phyloP scores from a whole-genome alignment of 2,329 filamentous ascomycete genomes.

The Verticillium alfalfae region DNA sequence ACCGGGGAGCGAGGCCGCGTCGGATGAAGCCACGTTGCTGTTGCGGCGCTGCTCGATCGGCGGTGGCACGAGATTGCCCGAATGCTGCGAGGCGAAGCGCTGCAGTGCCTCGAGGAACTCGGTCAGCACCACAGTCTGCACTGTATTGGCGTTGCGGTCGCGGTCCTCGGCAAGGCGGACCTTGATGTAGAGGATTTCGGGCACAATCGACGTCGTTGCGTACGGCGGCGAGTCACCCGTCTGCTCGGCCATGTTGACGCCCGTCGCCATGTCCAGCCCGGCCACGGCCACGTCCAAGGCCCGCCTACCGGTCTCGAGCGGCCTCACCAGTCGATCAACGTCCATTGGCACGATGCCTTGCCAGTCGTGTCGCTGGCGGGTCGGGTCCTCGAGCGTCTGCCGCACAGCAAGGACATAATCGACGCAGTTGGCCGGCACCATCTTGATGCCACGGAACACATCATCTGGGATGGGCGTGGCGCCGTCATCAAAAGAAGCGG shows the following conservation, averaged over 20 bases:
- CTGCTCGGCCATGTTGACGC: slow-evolving; percentile 2
- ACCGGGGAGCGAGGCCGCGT: neutral
- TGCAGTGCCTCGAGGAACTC: neutral
- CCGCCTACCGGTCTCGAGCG: neutral
- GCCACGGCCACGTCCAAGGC: neutral
- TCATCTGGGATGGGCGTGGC: neutral
- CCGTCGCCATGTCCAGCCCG: slow-evolving; percentile 3
- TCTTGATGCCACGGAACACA: neutral
- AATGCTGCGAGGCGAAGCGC: neutral
- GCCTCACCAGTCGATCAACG: neutral
- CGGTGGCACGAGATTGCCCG: neutral
- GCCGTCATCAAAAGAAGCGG: neutral
- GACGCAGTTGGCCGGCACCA: neutral
- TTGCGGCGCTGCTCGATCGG: neutral
- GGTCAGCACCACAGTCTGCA: neutral
- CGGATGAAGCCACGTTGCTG: neutral
- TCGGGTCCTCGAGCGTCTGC: neutral
- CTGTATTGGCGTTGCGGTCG: neutral
- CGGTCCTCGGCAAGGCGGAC: neutral
- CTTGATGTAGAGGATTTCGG: slow-evolving; percentile 6
- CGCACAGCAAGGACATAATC: neutral
- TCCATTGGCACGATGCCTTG: neutral
- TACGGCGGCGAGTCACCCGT: slow-evolving; percentile 8
- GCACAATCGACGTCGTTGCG: slow-evolving; percentile 1
- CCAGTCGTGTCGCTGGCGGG: neutral